Evolutionary conservation across 2,329 filamentous ascomycete species (phyloP), one percentile per base, ranked within the genome.

Genomic region (Fragosphaeria purpurea): DNA sequence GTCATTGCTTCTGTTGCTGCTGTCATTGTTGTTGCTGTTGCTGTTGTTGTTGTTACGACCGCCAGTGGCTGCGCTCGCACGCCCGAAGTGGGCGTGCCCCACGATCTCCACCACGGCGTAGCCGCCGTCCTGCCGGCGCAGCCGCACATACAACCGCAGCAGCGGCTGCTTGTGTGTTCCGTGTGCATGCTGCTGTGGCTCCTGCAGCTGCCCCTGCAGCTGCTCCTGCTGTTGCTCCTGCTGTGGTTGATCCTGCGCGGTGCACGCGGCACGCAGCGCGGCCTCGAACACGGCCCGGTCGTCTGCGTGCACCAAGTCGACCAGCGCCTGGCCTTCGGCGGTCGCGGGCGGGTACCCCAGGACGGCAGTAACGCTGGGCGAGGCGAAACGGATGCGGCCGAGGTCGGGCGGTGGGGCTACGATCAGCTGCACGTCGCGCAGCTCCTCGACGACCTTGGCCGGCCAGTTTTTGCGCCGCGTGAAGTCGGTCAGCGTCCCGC

Each of bases 101-200:
- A 91, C 83, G n/a, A 87, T 83, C 68, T 97, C 91, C 62, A 97
- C 88, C 50, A 96, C 87, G 56, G 76, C 74, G 63, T 85, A 94
- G 2, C 73, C 74, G 30, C 80, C 82, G 62, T 93, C 86, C 60
- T 76, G 75, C 57, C 81, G 80, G 10, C 44, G 51, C 9, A 55
- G 48, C 65, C 82, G 86, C 62, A 96, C 82, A 70, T 94, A 95
- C 65, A 95, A 82, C 52, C 86, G 85, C 55, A 96, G 68, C 22
- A 22, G 22, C 22, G 22, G 22, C 22, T 22, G 22, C 22, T 22
- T 22, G 22, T 22, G 22, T 22, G 22, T 22, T 22, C 22, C 22
- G 22, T 22, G 22, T 22, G 22, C 22, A 22, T 22, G 22, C 22
- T 22, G 22, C 22, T 22, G 22, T 22, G 41, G 51, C 9, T 53